These are phyloP conservation scores for Ascochyta rabiei DNA, from an alignment of 2,329 filamentous ascomycete genomes.

Conservation along the genomic window DNA sequence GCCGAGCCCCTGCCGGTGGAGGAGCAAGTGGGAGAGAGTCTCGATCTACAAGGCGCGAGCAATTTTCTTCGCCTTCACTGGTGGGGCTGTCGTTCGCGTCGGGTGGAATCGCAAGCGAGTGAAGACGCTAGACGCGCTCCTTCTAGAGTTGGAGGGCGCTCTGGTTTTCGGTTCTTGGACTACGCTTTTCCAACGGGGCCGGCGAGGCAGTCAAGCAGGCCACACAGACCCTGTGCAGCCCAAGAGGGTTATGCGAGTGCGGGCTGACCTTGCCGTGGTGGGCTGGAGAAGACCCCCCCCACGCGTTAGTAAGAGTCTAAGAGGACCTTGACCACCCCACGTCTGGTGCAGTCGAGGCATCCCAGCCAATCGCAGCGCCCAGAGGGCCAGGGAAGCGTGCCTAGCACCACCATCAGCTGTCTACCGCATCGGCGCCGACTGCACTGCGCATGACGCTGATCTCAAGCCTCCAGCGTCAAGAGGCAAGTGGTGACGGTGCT, in stretches of 20 bases:
- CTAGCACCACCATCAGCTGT: constrained; percentile 1
- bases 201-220: constrained; percentile 1
- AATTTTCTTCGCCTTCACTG: constrained; percentile 16
- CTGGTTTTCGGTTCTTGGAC: not conserved
- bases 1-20: constrained; percentile 22
- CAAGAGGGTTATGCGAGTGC: constrained; percentile 14
- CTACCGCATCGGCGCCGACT: not conserved
- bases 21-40: constrained; percentile 17
- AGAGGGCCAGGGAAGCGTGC: not conserved
- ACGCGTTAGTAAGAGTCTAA: constrained; percentile 22
- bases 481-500: not conserved
- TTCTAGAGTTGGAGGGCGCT: not conserved
- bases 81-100: constrained; percentile 15
- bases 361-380: constrained; percentile 1
- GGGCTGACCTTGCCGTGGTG: constrained; percentile 13
- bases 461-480: not conserved
- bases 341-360: not conserved
- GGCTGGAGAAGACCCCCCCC: constrained; percentile 18
- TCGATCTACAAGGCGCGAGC: constrained; percentile 16
- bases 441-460: constrained; percentile 4
- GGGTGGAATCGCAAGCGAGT: constrained; percentile 15
- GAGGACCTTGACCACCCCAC: not conserved
- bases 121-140: constrained; percentile 14
- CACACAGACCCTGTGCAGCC: constrained; percentile 6
- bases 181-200: not conserved